Percentiles rank a stretch among this genome's conserved stretches.
These are phyloP conservation scores for Neopestalotiopsis sp. DNA, from an alignment of 2,329 filamentous ascomycete species.

Conservation along the genomic window DNA sequence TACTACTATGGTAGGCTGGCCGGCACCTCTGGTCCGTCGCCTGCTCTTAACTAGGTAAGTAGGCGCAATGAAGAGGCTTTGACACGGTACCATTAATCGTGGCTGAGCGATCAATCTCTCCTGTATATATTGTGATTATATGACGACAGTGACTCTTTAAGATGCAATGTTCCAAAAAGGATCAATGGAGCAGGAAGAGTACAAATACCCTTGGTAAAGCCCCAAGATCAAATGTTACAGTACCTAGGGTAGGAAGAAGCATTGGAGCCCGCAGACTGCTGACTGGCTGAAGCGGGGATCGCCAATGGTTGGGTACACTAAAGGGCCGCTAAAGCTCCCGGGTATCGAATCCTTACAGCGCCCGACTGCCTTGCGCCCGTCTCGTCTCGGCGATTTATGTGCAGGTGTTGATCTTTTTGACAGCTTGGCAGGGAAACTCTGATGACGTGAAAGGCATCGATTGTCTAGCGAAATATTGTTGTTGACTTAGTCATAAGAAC, in stretches of 20 bases:
- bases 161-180: no score
- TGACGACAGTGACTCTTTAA: no score
- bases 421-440: no score
- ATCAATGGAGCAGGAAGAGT: background rate
- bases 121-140: no score
- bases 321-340: background rate
- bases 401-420: background rate
- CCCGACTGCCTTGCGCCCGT: background rate
- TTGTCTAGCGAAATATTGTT: no score
- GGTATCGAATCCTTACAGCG: background rate
- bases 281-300: background rate
- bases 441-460: no score
- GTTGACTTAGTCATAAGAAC: no score
- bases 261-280: background rate
- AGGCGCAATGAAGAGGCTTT: no score
- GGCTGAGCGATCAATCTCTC: no score
- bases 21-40: no score
- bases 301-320: background rate
- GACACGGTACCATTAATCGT: no score
- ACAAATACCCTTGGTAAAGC: background rate
- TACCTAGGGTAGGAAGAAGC: background rate
- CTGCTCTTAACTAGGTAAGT: background rate
- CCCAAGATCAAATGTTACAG: background rate
- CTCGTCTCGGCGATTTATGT: background rate
- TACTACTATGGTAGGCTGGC: background rate